Evolutionary conservation across 2,329 filamentous ascomycete genomes (phyloP), one percentile per base, ranked within the genome.

Genomic region (Colletotrichum costaricense): DNA sequence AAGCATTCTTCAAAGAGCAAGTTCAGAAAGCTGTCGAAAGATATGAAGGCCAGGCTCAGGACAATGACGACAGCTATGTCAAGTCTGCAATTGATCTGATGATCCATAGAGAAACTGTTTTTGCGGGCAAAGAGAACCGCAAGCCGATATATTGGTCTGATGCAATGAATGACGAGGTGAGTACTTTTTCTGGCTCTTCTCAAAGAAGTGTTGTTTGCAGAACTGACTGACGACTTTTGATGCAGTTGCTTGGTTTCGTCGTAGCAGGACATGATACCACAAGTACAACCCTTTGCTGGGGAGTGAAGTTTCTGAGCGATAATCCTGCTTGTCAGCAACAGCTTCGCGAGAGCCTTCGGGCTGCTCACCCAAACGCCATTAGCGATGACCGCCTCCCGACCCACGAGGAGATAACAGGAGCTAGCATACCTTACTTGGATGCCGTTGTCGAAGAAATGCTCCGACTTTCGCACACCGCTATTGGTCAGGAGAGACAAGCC

Each of bases 241-340:
- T n/a, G 3, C 1, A 78, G 77, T 26, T 78, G 16, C 71, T 81
- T 8, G 79, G 79, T 5, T 80, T 78, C 49, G 73, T 81, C 16
- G 72, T 79, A 4, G 79, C 72, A 1, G 80, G 79, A 5, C 78
- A 81, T 59, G 79, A 81, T 24, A 79, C 78, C 6, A 78, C 77
- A 4, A 77, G 78, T 28, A 77, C 79, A 2, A 75, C 76, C 7
- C 57, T 80, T 14, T 76, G 76, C 1, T 81, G 79, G 79, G 79
- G 77, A 73, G 69, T 79, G 4, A 81, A 73, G 26, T 49, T 57
- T 26, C 76, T 19, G 49, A 64, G 69, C 4, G 65, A 69, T 42
- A 46, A 46, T 3, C 42, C 42, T 46, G 19, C 42, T 46, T 46
- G 19, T 7, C 7, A n/a, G 19, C 42, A 46, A 46, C 42, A n/a